These are phyloP conservation scores for Pigoraptor vietnamica DNA, from an alignment of 78 protist species.

Conservation along the genomic window DNA sequence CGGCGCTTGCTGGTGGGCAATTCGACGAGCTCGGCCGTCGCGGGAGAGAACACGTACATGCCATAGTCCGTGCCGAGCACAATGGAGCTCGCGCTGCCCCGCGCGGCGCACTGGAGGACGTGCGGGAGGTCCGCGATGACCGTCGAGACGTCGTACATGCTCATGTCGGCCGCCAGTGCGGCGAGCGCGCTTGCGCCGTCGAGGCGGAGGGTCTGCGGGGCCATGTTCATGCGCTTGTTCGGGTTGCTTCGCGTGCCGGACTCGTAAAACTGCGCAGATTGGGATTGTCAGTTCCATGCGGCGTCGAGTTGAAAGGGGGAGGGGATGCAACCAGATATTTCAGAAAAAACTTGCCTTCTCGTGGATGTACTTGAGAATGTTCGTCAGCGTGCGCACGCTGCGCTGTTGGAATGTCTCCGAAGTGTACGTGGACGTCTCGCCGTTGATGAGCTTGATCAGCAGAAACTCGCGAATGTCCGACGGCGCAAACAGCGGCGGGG, in stretches of 20 bases:
- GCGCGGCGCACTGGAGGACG: not conserved
- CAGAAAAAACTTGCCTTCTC: not conserved
- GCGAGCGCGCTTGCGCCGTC: not conserved
- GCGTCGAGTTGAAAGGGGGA: too few species aligned
- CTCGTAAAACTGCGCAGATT: not conserved
- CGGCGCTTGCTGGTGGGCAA: too few species aligned
- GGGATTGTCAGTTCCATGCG: not conserved
- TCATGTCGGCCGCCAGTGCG: not conserved
- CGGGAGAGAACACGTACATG: not conserved
- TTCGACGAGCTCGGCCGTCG: too few species aligned
- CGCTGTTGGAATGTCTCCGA: not conserved
- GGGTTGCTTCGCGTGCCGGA: not conserved
- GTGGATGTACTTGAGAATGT: not conserved
- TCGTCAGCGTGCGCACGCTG: not conserved
- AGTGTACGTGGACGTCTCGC: not conserved
- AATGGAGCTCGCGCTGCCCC: not conserved
- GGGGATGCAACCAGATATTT: too few species aligned
- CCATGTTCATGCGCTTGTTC: not conserved
- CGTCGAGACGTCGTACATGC: not conserved
- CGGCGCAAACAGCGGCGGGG: not conserved
- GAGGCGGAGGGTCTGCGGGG: not conserved
- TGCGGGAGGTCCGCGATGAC: not conserved
- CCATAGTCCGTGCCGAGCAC: not conserved
- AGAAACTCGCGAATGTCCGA: not conserved
- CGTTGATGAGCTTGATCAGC: conserved; percentile 1